Conservation (phyloP, 768 basidiomycete genomes). For the Phanerodontia chrysosporium region DNA sequence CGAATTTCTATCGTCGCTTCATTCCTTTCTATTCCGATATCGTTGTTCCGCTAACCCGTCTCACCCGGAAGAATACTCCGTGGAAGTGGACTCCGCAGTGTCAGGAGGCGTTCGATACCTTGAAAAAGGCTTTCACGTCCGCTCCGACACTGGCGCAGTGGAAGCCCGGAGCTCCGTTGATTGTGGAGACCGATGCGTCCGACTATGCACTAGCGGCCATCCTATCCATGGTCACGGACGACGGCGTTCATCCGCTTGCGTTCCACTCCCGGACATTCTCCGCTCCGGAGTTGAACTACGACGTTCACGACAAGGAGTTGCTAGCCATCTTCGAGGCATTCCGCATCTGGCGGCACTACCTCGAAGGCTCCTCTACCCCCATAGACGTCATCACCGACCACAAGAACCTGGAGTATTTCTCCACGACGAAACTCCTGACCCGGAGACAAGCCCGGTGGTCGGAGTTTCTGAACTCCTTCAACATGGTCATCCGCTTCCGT, state of each 20-base stretch:
- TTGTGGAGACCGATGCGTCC: constrained; percentile 21
- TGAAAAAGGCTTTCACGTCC: constrained; percentile 22
- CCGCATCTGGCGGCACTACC: constrained; percentile 19
- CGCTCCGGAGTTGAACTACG: constrained; percentile 40
- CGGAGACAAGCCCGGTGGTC: constrained; percentile 35
- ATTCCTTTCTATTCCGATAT: constrained; percentile 31
- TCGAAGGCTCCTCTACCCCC: constrained; percentile 14
- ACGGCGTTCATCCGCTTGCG: constrained; percentile 27
- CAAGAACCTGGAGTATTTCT: constrained; percentile 36
- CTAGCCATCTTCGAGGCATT: constrained; percentile 38
- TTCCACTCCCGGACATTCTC: constrained; percentile 27
- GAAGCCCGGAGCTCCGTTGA: constrained; percentile 10
- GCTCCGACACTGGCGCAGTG: constrained; percentile 20
- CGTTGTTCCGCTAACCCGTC: constrained; percentile 25
- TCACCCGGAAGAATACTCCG: constrained; percentile 24
- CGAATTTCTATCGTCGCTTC: constrained; percentile 30
- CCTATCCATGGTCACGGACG: constrained; percentile 11
- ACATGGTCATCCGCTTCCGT: constrained; percentile 24
- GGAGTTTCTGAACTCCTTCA: constrained; percentile 19
- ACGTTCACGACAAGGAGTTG: constrained; percentile 48
- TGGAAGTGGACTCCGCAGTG: constrained; percentile 18
- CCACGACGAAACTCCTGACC: constrained; percentile 26
- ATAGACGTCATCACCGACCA: constrained; percentile 30
- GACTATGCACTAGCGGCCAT: constrained; percentile 19
- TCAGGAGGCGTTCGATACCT: constrained; percentile 24